phyloP scores from a whole-genome alignment of 1,284 basidiomycete genomes.

The Melampsora larici-populina region DNA sequence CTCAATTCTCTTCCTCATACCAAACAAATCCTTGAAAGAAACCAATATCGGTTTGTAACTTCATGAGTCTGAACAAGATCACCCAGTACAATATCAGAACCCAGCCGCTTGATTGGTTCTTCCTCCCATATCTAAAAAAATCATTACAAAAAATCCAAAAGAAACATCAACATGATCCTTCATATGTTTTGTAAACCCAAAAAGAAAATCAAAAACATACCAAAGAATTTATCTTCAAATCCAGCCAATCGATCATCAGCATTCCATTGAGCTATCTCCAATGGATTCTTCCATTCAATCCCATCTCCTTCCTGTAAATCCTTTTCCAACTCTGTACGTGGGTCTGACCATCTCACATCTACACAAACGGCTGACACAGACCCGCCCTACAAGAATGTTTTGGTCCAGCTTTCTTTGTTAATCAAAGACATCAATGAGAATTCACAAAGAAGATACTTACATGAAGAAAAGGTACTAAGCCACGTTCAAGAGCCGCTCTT shows the following conservation, averaged over 20 bases:
- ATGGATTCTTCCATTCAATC: not conserved
- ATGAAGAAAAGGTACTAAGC: constrained; percentile 54
- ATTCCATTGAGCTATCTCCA: constrained; percentile 52
- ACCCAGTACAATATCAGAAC: too few relatives aligned
- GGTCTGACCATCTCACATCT: constrained; percentile 37
- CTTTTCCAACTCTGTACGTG: constrained; percentile 50
- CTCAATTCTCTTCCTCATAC: too few relatives aligned
- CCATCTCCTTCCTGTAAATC: constrained; percentile 52
- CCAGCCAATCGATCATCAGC: constrained; percentile 50
- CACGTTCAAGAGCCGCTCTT: constrained; percentile 54
- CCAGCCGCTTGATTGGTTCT: constrained; percentile 18
- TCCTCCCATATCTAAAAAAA: constrained; percentile 27
- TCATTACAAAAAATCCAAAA: not conserved
- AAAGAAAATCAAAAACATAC: not conserved
- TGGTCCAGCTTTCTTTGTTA: not conserved
- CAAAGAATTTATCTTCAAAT: constrained; percentile 54
- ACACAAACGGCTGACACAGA: constrained; percentile 28
- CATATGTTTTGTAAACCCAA: not conserved
- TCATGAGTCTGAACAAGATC: too few relatives aligned
- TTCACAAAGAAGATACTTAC: constrained; percentile 30
- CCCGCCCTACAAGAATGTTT: constrained; percentile 45
- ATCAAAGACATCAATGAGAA: not conserved
- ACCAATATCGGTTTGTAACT: too few relatives aligned
- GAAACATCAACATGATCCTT: not conserved
- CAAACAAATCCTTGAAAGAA: too few relatives aligned